These are phyloP conservation scores for Cryptococcus maquisensis DNA, from an alignment of 1,284 basidiomycete species.

Conservation along the genomic window DNA sequence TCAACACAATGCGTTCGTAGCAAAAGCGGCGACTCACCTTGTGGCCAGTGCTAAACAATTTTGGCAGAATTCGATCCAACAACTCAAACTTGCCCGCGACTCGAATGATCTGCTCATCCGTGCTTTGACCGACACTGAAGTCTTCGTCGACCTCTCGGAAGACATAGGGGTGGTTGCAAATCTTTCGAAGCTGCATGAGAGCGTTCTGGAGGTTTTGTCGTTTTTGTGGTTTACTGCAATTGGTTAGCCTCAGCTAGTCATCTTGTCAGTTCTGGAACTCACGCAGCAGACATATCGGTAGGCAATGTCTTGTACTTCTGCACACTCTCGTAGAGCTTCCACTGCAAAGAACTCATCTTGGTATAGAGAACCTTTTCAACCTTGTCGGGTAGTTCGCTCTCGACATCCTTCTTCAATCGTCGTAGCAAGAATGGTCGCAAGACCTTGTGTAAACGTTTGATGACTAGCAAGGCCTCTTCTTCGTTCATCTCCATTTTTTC, in stretches of 20 bases:
- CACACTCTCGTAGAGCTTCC: slow-evolving; percentile 87
- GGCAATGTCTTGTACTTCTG: slow-evolving; percentile 63
- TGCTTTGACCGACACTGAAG: slow-evolving; percentile 57
- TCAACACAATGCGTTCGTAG: too few species aligned
- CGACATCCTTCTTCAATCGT: slow-evolving; percentile 97
- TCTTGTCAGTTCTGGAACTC: slow-evolving; percentile 6
- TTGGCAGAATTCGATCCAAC: slow-evolving; percentile 88
- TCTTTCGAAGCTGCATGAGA: slow-evolving; percentile 98
- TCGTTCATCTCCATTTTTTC: slow-evolving; percentile 99
- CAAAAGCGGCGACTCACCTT: slow-evolving; percentile 56
- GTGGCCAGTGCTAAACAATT: slow-evolving; percentile 88
- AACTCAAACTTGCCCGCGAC: slow-evolving; percentile 93
- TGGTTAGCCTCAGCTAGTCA: slow-evolving; percentile 13
- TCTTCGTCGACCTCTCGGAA: slow-evolving; percentile 84
- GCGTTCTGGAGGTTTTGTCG: slow-evolving; percentile 73
- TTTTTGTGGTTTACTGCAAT: slow-evolving; percentile 42
- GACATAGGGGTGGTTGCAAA: slow-evolving; percentile 96
- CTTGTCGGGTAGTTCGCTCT: slow-evolving; percentile 96
- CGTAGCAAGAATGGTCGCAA: slow-evolving; percentile 88
- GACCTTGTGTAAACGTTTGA: slow-evolving; percentile 97
- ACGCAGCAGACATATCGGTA: slow-evolving; percentile 37
- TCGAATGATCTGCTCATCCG: slow-evolving; percentile 79
- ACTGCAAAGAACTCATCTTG: slow-evolving; percentile 91
- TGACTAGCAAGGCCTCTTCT: slow-evolving; percentile 98
- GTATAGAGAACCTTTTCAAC: slow-evolving; percentile 99